Conservation (phyloP, 345 rosid genomes). For the Mangifera indica region DNA sequence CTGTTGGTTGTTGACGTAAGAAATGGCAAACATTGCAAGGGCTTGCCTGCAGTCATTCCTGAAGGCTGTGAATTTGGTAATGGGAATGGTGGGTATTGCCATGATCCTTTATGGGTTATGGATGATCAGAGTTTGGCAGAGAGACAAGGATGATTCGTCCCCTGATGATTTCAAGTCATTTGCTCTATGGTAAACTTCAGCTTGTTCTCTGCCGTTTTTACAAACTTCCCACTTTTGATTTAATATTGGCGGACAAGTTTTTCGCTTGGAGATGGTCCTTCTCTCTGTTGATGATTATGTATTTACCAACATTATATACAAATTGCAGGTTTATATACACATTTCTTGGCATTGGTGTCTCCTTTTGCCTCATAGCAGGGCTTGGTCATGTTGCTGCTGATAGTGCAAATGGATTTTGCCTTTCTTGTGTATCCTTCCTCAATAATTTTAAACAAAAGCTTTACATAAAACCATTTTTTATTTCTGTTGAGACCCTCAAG, state of each 20-base stretch:
- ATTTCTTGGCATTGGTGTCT: conserved; percentile 37
- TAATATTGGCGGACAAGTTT: too few relatives aligned
- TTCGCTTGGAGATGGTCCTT: too few relatives aligned
- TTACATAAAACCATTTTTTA: too few relatives aligned
- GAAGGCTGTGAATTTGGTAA: conserved; percentile 40
- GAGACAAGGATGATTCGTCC: conserved; percentile 38
- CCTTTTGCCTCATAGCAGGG: conserved; percentile 50
- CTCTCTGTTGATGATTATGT: background rate
- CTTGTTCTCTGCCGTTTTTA: background rate
- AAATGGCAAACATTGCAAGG: conserved; percentile 38
- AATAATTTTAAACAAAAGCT: background rate
- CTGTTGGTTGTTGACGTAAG: too few relatives aligned
- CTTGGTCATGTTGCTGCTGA: conserved; percentile 53
- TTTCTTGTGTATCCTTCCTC: conserved; percentile 54
- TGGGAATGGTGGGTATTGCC: conserved; percentile 53
- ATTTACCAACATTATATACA: background rate
- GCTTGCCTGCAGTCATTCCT: conserved; percentile 32
- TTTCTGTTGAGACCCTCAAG: too few relatives aligned
- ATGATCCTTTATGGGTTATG: conserved; percentile 51
- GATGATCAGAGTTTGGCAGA: conserved; percentile 56
- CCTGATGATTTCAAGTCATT: conserved; percentile 27
- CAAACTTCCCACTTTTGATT: background rate
- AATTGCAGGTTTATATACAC: conserved; percentile 55
- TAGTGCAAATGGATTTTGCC: conserved; percentile 45
- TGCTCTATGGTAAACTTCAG: conserved; percentile 33